These are phyloP conservation scores for Stylonectria norvegica DNA, from an alignment of 2,329 filamentous ascomycete genomes.

Conservation along the genomic window DNA sequence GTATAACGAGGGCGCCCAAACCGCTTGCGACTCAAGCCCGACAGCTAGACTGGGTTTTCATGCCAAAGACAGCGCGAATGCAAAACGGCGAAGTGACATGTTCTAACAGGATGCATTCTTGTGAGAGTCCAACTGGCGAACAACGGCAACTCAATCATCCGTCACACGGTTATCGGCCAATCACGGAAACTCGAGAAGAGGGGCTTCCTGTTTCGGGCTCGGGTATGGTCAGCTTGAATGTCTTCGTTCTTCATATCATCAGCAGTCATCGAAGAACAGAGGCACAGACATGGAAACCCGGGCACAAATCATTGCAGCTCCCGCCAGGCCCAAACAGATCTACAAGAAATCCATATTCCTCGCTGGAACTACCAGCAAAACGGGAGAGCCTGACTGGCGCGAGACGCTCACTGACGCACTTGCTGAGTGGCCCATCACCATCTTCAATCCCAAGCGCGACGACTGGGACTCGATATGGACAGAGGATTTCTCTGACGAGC, in stretches of 20 bases:
- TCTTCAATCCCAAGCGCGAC: constrained; percentile 55
- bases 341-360: constrained; percentile 48
- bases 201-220: background rate
- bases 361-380: constrained; percentile 52
- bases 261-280: background rate
- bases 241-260: background rate
- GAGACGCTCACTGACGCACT: constrained; percentile 40
- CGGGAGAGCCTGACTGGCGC: constrained; percentile 49
- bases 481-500: constrained; percentile 45
- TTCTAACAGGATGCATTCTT: background rate
- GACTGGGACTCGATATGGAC: constrained; percentile 55
- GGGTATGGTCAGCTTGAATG: background rate
- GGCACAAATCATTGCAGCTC: background rate
- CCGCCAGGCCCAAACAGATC: background rate
- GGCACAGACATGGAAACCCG: background rate
- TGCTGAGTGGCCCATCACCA: constrained; percentile 44
- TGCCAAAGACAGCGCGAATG: background rate
- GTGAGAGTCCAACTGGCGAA: background rate
- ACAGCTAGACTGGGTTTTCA: background rate
- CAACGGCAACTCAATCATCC: background rate
- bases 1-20: too few species aligned
- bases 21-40: too few species aligned
- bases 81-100: background rate
- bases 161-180: background rate
- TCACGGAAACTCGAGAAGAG: background rate